These are phyloP conservation scores for Suillus clintonianus DNA, from an alignment of 768 basidiomycete genomes.

Conservation along the genomic window DNA sequence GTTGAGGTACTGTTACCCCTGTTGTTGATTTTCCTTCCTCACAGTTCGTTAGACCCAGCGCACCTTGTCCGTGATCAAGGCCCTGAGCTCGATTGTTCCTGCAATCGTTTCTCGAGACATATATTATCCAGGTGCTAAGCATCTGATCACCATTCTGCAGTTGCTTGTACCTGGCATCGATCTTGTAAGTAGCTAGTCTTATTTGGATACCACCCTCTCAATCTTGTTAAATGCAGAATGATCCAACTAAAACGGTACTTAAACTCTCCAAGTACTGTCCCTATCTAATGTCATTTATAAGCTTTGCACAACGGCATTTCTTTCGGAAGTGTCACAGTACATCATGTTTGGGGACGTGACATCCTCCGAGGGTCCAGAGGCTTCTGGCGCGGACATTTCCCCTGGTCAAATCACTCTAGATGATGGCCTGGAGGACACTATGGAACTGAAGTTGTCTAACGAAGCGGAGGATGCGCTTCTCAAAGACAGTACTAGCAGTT, in stretches of 20 bases:
- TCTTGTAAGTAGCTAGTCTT: conserved; percentile 49
- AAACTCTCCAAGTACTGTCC: background rate
- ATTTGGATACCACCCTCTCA: background rate
- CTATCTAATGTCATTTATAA: conserved; percentile 26
- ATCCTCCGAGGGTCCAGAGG: conserved; percentile 27
- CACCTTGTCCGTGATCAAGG: conserved; percentile 84
- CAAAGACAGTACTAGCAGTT: conserved; percentile 69
- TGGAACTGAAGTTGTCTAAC: conserved; percentile 39
- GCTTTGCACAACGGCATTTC: conserved; percentile 74
- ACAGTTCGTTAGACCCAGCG: conserved; percentile 63
- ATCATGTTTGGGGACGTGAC: conserved; percentile 73
- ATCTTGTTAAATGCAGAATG: conserved; percentile 49
- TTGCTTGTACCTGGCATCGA: conserved; percentile 87
- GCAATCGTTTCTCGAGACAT: conserved; percentile 78
- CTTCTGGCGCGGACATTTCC: background rate
- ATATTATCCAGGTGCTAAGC: conserved; percentile 81
- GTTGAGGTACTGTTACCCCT: conserved; percentile 58
- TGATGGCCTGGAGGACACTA: background rate
- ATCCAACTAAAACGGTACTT: conserved; percentile 72
- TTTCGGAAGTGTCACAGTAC: conserved; percentile 74
- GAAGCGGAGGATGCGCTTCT: conserved; percentile 74
- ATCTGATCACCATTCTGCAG: conserved; percentile 77
- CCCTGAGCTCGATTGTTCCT: conserved; percentile 77
- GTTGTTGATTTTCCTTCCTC: background rate
- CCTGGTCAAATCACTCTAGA: background rate